Evolutionary conservation across 495 filamentous ascomycete genomes (phyloP), one percentile per base, ranked within the genome.

Genomic region (Xanthoparmelia taractica): DNA sequence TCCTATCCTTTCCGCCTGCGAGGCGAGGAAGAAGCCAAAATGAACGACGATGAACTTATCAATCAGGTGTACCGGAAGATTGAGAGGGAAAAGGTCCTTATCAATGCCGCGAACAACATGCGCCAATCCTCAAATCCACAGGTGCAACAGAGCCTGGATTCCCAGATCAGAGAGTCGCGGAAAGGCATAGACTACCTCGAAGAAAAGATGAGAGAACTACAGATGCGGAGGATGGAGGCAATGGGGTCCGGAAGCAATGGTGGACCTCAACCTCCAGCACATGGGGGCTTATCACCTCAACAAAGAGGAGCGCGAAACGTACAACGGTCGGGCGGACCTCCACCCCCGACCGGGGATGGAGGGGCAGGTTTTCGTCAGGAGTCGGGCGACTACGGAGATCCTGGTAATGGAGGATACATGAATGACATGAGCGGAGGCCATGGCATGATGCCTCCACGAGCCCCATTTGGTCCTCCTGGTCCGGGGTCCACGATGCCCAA

Each of bases 151-250:
- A 84, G 89, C 64, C 85, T 94, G 68, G 93, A 97, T 65, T 86
- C 85, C 59, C 89, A 96, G 77, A 94, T 99, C 72, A 89, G 92
- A 67, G 92, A 97, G 77, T 91, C 89, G 63, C 85, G 87, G 64
- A 87, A 91, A 67, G 96, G 96, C 70, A 90, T 99, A 70, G 84
- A 87, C 65, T 99, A 97, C 74, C 84, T 97, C 65, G 93, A 99
- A 78, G 87, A 90, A 73, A 86, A 86, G 69, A 85, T 97, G 78
- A 82, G 83, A 69, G 93, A 97, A 74, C 79, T 96, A 68, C 89
- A 96, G 77, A 82, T 91, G 77, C 86, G 90, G 66, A 84, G 80
- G 61, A 80, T 90, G 70, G 83, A 84, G 47, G 85, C 78, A 58
- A 77, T 88, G 69, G 82, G 86, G 57, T 66, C 61, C 60, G 79